phyloP scores from a whole-genome alignment of 768 basidiomycete species.

The Kwoniella sp. region DNA sequence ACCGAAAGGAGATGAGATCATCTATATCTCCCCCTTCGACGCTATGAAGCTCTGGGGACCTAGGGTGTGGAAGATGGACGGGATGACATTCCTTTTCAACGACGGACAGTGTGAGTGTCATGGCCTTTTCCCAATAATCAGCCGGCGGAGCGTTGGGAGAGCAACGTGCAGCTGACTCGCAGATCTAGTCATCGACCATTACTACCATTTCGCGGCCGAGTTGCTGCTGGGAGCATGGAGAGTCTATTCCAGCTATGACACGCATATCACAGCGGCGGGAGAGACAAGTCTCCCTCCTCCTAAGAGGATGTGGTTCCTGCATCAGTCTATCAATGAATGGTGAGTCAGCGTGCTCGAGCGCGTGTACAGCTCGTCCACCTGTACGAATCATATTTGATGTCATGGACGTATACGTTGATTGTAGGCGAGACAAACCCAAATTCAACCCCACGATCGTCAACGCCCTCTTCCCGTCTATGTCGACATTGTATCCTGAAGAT shows the following conservation, averaged over 20 bases:
- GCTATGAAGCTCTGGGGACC: constrained; percentile 68
- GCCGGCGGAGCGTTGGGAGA: too few relatives aligned
- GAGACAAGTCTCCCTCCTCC: constrained; percentile 62
- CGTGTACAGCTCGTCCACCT: too few relatives aligned
- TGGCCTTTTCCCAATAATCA: background rate
- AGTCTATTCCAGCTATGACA: constrained; percentile 59
- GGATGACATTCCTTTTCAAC: constrained; percentile 63
- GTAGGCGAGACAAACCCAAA: constrained; percentile 73
- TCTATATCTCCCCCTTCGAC: constrained; percentile 65
- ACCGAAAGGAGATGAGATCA: constrained; percentile 64
- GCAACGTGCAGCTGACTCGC: background rate
- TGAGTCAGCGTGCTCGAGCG: constrained; percentile 18
- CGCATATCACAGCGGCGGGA: constrained; percentile 47
- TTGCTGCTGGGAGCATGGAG: constrained; percentile 75
- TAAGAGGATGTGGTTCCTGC: constrained; percentile 72
- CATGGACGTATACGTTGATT: background rate
- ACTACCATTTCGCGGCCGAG: constrained; percentile 85
- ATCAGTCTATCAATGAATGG: constrained; percentile 47
- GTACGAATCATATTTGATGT: background rate
- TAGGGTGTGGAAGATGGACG: constrained; percentile 69
- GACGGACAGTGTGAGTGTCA: constrained; percentile 60
- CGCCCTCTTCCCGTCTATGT: constrained; percentile 65
- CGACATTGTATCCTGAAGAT: constrained; percentile 68
- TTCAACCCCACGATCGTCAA: constrained; percentile 79
- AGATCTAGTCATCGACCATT: constrained; percentile 68